These are phyloP conservation scores for Fagus sylvatica DNA, from an alignment of 306 rosid species.

Conservation along the genomic window DNA sequence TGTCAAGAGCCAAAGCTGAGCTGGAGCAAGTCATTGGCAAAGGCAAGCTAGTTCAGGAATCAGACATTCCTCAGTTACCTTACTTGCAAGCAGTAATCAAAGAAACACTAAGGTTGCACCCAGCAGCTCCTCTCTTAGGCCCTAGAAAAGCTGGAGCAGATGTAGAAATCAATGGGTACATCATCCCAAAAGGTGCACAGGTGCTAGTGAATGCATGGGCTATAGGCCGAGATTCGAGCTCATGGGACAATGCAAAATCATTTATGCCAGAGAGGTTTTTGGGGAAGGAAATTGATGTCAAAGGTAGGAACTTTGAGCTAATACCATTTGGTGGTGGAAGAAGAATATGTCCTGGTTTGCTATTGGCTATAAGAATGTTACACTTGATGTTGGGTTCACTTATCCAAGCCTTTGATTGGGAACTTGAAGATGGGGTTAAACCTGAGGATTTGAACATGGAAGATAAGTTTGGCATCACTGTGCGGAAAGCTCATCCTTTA, in stretches of 20 bases:
- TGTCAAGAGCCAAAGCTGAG: conserved; percentile 27
- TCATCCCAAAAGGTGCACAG: conserved; percentile 24
- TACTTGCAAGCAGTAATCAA: conserved; percentile 33
- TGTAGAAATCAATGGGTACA: conserved; percentile 15
- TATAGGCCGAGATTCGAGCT: neutral
- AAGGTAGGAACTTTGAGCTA: conserved; percentile 46
- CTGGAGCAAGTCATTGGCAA: conserved; percentile 19
- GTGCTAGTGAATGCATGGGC: conserved; percentile 33
- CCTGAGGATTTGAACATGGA: conserved; percentile 47
- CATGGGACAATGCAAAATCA: neutral
- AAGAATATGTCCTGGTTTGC: conserved; percentile 51
- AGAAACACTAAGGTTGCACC: conserved; percentile 31
- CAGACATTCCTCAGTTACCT: conserved; percentile 23
- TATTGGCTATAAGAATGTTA: conserved; percentile 45
- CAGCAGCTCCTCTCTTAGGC: conserved; percentile 6
- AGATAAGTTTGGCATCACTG: conserved; percentile 47
- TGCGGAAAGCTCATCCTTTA: conserved; percentile 44
- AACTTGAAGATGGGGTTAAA: conserved; percentile 35
- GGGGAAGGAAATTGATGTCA: conserved; percentile 41
- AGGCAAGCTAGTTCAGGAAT: conserved; percentile 24
- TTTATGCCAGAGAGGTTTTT: conserved; percentile 60
- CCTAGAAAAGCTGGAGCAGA: conserved; percentile 27
- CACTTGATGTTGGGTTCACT: conserved; percentile 50
- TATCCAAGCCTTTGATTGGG: conserved; percentile 57
- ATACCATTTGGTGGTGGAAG: conserved; percentile 56